Conservation (phyloP, 2,329 filamentous ascomycete species). For the Orbilia brochopaga region DNA sequence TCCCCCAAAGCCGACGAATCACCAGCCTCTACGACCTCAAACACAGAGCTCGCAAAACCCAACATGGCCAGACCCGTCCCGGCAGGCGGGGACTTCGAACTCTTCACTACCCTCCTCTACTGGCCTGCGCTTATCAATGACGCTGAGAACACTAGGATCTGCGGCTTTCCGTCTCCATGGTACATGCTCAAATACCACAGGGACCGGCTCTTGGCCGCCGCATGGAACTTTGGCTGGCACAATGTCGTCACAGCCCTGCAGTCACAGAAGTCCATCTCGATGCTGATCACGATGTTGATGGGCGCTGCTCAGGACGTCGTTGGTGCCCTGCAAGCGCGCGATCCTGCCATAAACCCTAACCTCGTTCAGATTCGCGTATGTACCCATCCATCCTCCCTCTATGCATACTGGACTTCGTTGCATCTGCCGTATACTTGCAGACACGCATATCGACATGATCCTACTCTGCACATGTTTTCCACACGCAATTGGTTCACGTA, state of each 20-base stretch:
- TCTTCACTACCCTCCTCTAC: slow-evolving; percentile 76
- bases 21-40: background rate
- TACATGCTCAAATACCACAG: slow-evolving; percentile 82
- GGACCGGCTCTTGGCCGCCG: slow-evolving; percentile 74
- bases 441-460: too few relatives aligned
- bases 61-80: background rate
- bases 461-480: too few relatives aligned
- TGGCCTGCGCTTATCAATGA: slow-evolving; percentile 65
- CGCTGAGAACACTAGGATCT: slow-evolving; percentile 27
- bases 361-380: too few relatives aligned
- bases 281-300: slow-evolving; percentile 12
- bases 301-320: slow-evolving; percentile 11
- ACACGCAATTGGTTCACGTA: too few relatives aligned
- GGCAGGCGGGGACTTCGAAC: slow-evolving; percentile 60
- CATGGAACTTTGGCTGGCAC: slow-evolving; percentile 65
- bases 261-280: slow-evolving; percentile 61
- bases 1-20: background rate
- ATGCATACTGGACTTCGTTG: too few relatives aligned
- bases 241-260: slow-evolving; percentile 62
- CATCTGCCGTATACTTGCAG: slow-evolving; percentile 27
- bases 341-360: too few relatives aligned
- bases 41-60: background rate
- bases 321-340: background rate
- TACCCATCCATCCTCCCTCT: too few relatives aligned
- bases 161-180: slow-evolving; percentile 65